phyloP scores from a whole-genome alignment of 805 yeast genomes.

The Candida caryicola region DNA sequence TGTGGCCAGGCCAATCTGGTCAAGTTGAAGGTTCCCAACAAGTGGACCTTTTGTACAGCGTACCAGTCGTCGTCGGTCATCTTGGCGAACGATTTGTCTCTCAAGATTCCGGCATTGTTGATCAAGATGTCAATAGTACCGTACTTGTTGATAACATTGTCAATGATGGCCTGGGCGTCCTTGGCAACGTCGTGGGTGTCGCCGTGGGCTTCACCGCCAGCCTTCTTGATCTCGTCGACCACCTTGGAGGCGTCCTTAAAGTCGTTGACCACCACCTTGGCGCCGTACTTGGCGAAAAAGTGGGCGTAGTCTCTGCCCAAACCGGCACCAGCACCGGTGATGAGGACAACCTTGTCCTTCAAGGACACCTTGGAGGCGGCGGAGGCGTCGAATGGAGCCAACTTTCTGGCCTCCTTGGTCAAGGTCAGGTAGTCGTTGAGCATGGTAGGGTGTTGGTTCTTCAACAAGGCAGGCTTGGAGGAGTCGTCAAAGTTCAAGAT shows the following conservation, averaged over 20 bases:
- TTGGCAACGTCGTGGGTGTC: slow-evolving; percentile 79
- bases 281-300: slow-evolving; percentile 85
- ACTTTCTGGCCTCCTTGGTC: slow-evolving; percentile 47
- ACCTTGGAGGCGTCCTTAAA: slow-evolving; percentile 70
- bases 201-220: slow-evolving; percentile 79
- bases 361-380: slow-evolving; percentile 52
- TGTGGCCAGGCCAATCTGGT: slow-evolving; percentile 92
- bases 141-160: slow-evolving; percentile 70
- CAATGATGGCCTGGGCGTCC: slow-evolving; percentile 70
- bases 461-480: slow-evolving; percentile 46
- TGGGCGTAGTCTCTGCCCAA: slow-evolving; percentile 88
- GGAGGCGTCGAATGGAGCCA: slow-evolving; percentile 49
- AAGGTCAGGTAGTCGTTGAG: slow-evolving; percentile 69
- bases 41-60: slow-evolving; percentile 75
- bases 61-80: slow-evolving; percentile 85
- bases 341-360: slow-evolving; percentile 79
- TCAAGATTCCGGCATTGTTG: slow-evolving; percentile 91
- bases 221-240: slow-evolving; percentile 68
- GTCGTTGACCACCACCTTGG: slow-evolving; percentile 92
- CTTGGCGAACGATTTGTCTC: slow-evolving; percentile 84
- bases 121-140: slow-evolving; percentile 84
- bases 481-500: slow-evolving; percentile 62
- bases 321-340: slow-evolving; percentile 96
- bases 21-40: slow-evolving; percentile 75
- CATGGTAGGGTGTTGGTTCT: slow-evolving; percentile 64